These are phyloP conservation scores for Sphaerobolus stellatus DNA, from an alignment of 1,284 basidiomycete species.

Conservation along the genomic window DNA sequence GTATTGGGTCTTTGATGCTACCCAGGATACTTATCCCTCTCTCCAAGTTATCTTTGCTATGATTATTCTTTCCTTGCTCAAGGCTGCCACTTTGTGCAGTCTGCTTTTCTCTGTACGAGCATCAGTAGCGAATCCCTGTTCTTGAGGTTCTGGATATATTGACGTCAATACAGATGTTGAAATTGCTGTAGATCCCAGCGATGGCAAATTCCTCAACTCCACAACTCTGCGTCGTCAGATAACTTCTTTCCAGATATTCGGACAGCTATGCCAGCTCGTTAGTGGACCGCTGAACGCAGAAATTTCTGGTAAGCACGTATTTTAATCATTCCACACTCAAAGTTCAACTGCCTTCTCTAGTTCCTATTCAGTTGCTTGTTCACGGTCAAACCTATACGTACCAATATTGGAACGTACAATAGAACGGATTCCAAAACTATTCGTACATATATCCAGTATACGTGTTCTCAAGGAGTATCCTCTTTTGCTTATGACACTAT, in stretches of 20 bases:
- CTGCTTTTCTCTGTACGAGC: too few relatives aligned
- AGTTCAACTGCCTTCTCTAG: too few relatives aligned
- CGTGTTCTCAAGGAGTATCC: background rate
- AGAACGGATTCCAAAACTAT: background rate
- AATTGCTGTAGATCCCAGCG: background rate
- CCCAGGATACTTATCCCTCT: too few relatives aligned
- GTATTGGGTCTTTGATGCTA: too few relatives aligned
- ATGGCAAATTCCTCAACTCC: background rate
- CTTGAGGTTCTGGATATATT: background rate
- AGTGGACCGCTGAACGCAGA: background rate
- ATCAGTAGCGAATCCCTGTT: background rate
- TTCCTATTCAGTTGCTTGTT: background rate
- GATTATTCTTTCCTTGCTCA: too few relatives aligned
- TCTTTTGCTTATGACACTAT: background rate
- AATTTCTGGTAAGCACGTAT: too few relatives aligned
- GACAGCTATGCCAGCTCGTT: background rate
- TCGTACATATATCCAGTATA: background rate
- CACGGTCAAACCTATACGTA: background rate
- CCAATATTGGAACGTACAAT: background rate
- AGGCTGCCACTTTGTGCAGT: too few relatives aligned
- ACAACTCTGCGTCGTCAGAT: background rate
- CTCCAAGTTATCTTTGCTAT: too few relatives aligned
- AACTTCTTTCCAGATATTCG: background rate
- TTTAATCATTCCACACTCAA: too few relatives aligned
- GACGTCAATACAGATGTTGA: background rate